Conservation (phyloP, 2,329 filamentous ascomycete species). For the Aspergillus pseudoterreus region DNA sequence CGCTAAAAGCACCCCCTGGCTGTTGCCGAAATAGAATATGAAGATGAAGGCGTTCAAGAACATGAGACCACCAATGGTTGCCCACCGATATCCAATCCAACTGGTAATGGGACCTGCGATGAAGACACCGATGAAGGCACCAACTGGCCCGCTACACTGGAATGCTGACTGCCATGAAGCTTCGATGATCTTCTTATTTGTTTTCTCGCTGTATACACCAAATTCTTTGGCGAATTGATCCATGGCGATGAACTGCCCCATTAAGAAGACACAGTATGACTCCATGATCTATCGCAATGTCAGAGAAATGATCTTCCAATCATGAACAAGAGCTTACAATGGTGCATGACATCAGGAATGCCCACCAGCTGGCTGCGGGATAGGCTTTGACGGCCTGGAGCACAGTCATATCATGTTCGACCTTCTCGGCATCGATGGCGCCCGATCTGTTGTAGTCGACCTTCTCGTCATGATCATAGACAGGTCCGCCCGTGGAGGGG, state of each 20-base stretch:
- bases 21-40: constrained; percentile 48
- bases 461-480: constrained; percentile 38
- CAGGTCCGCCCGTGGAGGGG: constrained; percentile 20
- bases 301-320: constrained; percentile 17
- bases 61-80: constrained; percentile 54
- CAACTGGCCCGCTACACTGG: constrained; percentile 52
- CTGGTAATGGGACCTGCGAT: constrained; percentile 54
- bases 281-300: constrained; percentile 56
- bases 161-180: constrained; percentile 59
- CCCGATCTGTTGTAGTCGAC: constrained; percentile 47
- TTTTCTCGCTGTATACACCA: too few species aligned
- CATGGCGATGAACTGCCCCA: constrained; percentile 56
- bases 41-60: constrained; percentile 51
- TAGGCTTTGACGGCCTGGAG: constrained; percentile 49
- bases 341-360: constrained; percentile 54
- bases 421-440: constrained; percentile 57
- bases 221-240: constrained; percentile 44
- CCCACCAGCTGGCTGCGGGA: constrained; percentile 53
- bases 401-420: constrained; percentile 48
- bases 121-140: constrained; percentile 48
- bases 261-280: constrained; percentile 61
- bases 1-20: constrained; percentile 45
- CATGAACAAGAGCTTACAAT: constrained; percentile 45
- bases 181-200: too few species aligned
- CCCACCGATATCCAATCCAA: constrained; percentile 59